Conservation (phyloP, 768 basidiomycete genomes). For the Paxillus ammoniavirescens region DNA sequence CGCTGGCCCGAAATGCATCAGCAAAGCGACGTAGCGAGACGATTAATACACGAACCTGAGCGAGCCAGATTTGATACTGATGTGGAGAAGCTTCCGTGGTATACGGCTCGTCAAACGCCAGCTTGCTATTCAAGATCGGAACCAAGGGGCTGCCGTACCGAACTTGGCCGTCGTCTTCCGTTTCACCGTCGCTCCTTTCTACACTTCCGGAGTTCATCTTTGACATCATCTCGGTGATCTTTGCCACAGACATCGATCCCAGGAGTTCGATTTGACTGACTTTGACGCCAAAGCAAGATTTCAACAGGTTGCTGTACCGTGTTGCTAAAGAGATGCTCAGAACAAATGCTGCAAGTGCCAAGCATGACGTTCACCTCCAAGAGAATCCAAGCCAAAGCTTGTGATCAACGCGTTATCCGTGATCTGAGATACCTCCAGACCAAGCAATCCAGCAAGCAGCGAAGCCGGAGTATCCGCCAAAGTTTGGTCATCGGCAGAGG, state of each 20-base stretch:
- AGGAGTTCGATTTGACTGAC: conserved; percentile 15
- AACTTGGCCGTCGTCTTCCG: conserved; percentile 7
- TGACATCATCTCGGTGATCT: conserved; percentile 7
- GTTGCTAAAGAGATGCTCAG: conserved; percentile 6
- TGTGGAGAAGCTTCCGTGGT: conserved; percentile 15
- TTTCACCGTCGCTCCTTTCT: not conserved
- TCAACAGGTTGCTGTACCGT: conserved; percentile 10
- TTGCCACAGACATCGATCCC: conserved; percentile 10
- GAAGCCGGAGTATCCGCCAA: conserved; percentile 6
- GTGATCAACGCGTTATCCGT: conserved; percentile 12
- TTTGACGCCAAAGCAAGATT: conserved; percentile 5
- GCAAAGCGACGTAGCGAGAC: not conserved
- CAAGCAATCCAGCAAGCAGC: conserved; percentile 6
- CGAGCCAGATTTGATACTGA: conserved; percentile 15
- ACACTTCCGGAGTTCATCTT: not conserved
- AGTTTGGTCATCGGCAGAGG: not conserved
- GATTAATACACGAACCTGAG: conserved; percentile 3
- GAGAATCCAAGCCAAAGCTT: conserved; percentile 12
- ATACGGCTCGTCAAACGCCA: conserved; percentile 13
- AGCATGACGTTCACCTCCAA: conserved; percentile 3
- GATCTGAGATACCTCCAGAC: conserved; percentile 9
- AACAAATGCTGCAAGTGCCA: too few relatives aligned
- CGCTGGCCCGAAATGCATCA: not conserved
- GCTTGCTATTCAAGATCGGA: conserved; percentile 9
- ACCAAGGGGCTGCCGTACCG: conserved; percentile 10